A percentile compares a stretch with the other conserved stretches of the same genome.
These are phyloP conservation scores for Skeletonema marinoi DNA, from an alignment of 108 stramenopile genomes.

Conservation along the genomic window DNA sequence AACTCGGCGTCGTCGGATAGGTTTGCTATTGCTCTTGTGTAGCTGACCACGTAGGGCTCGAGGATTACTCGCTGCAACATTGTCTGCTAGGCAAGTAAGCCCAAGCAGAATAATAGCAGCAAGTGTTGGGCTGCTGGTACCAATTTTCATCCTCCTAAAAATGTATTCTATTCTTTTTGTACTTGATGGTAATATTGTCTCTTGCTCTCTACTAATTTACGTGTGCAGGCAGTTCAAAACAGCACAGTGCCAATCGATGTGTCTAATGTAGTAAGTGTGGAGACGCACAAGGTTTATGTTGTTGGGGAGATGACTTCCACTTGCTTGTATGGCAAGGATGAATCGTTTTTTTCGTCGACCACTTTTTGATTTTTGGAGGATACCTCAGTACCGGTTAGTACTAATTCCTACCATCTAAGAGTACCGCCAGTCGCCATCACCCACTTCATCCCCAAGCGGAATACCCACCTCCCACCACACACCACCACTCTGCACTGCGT, in stretches of 20 bases:
- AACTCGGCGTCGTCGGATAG: constrained; percentile 1
- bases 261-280: too few relatives aligned
- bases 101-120: background rate
- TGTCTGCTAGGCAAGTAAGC: background rate
- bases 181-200: background rate
- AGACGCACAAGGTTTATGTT: too few relatives aligned
- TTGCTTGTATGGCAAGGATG: background rate
- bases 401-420: background rate
- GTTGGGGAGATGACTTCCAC: background rate
- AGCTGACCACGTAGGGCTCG: background rate
- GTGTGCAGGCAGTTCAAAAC: too few relatives aligned
- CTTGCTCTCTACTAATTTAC: too few relatives aligned
- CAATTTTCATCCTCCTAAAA: background rate
- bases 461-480: too few relatives aligned
- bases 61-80: background rate
- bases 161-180: background rate
- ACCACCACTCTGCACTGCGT: too few relatives aligned
- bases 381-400: background rate
- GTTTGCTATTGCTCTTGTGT: background rate
- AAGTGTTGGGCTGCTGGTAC: background rate
- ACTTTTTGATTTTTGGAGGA: background rate
- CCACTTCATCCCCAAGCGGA: too few relatives aligned
- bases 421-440: too few relatives aligned
- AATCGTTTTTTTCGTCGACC: background rate
- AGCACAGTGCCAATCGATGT: too few relatives aligned